phyloP scores from a whole-genome alignment of 75 land plant genomes.

The Cunninghamia lanceolata region DNA sequence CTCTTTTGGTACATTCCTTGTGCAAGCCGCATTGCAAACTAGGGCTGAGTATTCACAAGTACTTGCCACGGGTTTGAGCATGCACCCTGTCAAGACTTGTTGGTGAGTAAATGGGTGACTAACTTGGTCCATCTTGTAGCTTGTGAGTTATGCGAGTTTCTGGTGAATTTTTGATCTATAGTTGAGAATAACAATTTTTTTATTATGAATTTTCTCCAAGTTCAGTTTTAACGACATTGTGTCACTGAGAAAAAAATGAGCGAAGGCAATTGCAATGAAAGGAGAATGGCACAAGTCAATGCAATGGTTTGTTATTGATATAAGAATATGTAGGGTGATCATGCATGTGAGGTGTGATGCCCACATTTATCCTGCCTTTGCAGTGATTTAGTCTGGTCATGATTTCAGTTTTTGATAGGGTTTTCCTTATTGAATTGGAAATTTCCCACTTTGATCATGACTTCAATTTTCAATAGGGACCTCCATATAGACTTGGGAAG shows the following conservation, averaged over 20 bases:
- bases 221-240: not conserved
- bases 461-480: not conserved
- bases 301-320: not conserved
- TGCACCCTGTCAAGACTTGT: no score
- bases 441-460: not conserved
- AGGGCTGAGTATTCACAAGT: no score
- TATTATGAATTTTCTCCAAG: not conserved
- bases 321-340: not conserved
- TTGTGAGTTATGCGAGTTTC: no score
- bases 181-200: no score
- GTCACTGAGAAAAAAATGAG: not conserved
- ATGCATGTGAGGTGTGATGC: not conserved
- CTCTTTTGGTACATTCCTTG: no score
- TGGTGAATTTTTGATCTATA: no score
- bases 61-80: no score
- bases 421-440: not conserved
- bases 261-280: not conserved
- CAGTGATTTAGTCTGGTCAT: not conserved
- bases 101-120: no score
- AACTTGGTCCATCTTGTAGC: no score
- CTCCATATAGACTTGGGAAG: not conserved
- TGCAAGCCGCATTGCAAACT: no score
- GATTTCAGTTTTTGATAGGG: not conserved
- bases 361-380: not conserved
- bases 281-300: not conserved